These are phyloP conservation scores for Pontederia paniculata DNA, from an alignment of 176 grass and related monocot genomes.

Conservation along the genomic window DNA sequence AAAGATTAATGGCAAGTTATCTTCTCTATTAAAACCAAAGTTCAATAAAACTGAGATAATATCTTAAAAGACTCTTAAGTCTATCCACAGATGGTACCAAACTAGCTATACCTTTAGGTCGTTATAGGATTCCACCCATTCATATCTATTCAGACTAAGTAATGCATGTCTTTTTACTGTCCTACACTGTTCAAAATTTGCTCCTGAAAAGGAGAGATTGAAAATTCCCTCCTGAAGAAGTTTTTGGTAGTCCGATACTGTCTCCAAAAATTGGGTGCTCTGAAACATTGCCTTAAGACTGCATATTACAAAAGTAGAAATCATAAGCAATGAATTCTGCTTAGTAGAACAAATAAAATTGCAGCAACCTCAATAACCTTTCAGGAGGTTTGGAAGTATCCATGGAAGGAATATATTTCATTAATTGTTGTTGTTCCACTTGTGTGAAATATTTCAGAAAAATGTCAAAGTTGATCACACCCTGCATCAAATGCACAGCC, in stretches of 20 bases:
- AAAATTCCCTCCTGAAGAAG: conserved; percentile 5
- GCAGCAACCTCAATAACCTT: background rate
- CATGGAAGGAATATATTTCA: conserved; percentile 1
- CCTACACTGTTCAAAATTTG: background rate
- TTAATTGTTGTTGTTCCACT: conserved; percentile 1
- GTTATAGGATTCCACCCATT: conserved; percentile 43
- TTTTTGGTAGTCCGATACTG: background rate
- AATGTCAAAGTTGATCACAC: background rate
- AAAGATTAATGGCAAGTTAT: too few relatives aligned
- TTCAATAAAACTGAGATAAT: background rate
- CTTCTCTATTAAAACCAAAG: too few relatives aligned
- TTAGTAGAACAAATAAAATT: background rate
- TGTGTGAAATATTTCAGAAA: background rate
- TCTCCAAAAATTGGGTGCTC: background rate
- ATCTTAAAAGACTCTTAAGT: background rate
- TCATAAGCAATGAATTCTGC: background rate
- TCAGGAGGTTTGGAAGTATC: conserved; percentile 9
- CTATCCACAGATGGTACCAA: background rate
- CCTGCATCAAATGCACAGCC: background rate
- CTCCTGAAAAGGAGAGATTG: background rate
- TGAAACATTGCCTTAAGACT: conserved; percentile 5
- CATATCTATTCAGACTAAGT: conserved; percentile 30
- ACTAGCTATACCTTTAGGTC: conserved; percentile 32
- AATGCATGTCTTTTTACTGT: conserved; percentile 1
- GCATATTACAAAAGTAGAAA: background rate